Evolutionary conservation across 176 grass and related monocot genomes (phyloP).

Genomic region (Musa acuminata): DNA sequence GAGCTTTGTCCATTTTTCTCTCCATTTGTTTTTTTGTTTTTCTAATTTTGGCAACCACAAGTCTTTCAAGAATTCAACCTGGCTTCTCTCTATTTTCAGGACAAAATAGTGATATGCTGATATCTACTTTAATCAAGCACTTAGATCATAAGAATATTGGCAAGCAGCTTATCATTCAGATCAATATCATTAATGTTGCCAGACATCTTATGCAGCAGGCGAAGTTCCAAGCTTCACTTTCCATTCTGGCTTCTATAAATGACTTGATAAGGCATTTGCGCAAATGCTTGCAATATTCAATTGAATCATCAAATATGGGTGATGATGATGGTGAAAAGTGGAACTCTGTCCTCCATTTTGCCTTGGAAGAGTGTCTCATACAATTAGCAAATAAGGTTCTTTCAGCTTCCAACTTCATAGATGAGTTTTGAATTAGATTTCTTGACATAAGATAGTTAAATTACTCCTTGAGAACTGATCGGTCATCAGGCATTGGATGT

Average conservation of each 20-base stretch:
- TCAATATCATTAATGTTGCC: constrained; percentile 78
- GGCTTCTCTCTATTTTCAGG: constrained; percentile 38
- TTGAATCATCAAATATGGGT: constrained; percentile 59
- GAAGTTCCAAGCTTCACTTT: constrained; percentile 57
- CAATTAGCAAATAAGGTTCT: constrained; percentile 71
- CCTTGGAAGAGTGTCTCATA: constrained; percentile 75
- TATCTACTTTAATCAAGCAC: constrained; percentile 86
- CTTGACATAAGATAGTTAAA: not conserved
- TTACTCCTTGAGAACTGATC: not conserved
- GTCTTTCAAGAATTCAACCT: constrained; percentile 2
- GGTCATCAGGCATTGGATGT: not conserved
- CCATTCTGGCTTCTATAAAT: constrained; percentile 63
- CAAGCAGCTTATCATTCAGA: constrained; percentile 52
- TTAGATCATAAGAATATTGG: constrained; percentile 76
- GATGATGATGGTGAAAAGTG: constrained; percentile 35
- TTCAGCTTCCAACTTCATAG: not conserved
- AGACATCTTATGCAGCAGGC: constrained; percentile 62
- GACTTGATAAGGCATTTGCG: constrained; percentile 81
- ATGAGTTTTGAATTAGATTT: constrained; percentile 7
- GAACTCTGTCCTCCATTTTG: constrained; percentile 57
- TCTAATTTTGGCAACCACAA: not conserved
- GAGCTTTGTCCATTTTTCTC: constrained; percentile 19
- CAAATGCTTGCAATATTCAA: constrained; percentile 87
- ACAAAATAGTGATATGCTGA: constrained; percentile 69
- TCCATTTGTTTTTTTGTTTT: constrained; percentile 30